A percentile compares a stretch with the other conserved stretches of the same genome.
Evolutionary conservation across 2,329 filamentous ascomycete species (phyloP).

Genomic region (Aphanocladium album): DNA sequence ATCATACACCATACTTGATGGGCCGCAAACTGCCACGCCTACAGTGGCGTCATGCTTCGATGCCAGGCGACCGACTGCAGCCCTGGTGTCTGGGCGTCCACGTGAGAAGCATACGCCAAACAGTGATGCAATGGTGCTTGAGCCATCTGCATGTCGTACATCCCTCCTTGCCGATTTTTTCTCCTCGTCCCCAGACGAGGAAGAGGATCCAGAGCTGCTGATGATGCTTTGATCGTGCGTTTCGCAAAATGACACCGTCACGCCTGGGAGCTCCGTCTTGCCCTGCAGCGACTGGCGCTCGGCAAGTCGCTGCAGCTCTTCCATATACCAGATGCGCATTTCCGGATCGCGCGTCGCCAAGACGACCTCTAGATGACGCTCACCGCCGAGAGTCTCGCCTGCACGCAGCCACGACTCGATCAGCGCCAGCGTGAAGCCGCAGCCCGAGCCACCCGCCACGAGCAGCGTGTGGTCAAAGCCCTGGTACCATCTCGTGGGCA

Average conservation of each 20-base stretch:
- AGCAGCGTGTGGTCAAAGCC: constrained; percentile 41
- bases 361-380: constrained; percentile 18
- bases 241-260: constrained; percentile 14
- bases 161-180: not conserved
- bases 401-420: constrained; percentile 31
- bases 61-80: constrained; percentile 2
- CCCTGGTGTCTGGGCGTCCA: constrained; percentile 17
- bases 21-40: constrained; percentile 22
- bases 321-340: constrained; percentile 25
- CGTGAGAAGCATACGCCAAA: constrained; percentile 13
- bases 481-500: constrained; percentile 31
- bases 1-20: constrained; percentile 21
- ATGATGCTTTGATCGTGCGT: not conserved
- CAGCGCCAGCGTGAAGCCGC: constrained; percentile 46
- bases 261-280: constrained; percentile 6
- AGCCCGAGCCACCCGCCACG: constrained; percentile 52
- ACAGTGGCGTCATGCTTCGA: constrained; percentile 12
- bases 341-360: constrained; percentile 25
- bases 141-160: not conserved
- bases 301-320: constrained; percentile 15
- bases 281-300: constrained; percentile 3
- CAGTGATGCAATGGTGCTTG: not conserved
- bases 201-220: not conserved
- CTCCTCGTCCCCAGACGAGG: not conserved
- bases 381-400: not conserved